Base-by-base conservation (phyloP, 768 basidiomycete species). In the Serendipita sp. region DNA sequence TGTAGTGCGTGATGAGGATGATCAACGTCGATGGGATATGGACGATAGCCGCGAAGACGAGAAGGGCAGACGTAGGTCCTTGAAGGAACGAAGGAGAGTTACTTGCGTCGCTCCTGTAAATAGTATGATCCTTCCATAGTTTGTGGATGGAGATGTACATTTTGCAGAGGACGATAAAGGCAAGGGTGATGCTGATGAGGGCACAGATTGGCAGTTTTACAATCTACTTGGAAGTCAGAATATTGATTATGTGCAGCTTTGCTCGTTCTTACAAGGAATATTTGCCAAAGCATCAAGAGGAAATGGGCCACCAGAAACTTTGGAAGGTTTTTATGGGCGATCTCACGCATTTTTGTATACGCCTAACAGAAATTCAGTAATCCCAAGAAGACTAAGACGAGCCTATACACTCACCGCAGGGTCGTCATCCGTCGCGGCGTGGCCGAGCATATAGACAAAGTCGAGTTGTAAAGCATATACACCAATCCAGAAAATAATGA, bases 381-480 rank as follows among this genome's bases (percentile, higher is more conserved):
- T 1, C 32, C 8, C n/a, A 3, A n/a, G n/a, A 18, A 51, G 48
- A 32, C 48, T 8, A 18, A 51, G 48, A 7, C 30, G n/a, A 8
- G n/a, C 18, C n/a, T n/a, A 32, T 0, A 30, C 0, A 28, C 56
- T 36, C 34, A 60, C 56, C 8, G 18, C 30, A 30, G 56, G 56
- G 36, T 60, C 56, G 10, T 60, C 56, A 0, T 32, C 30, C 56
- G 28, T 60, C 35, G 56, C 30, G 16, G 18, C n/a, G 56, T 60
- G 56, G 56, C 56, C 56, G 28, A 60, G 35, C 56, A 60, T 60
- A 35, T 28, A 60, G 56, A 60, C 34, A 60, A 30, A 60, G 34
- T 60, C 56, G 56, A 60, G 4, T 60, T 60, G 56, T 28, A 60
- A 30, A 30, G 56, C 56, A 60, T 60, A 60, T n/a, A 30, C 56